Evolutionary conservation across 176 grass and related monocot genomes (phyloP), one percentile per base, ranked within the genome.

Genomic region (Echinochloa phyllopogon): DNA sequence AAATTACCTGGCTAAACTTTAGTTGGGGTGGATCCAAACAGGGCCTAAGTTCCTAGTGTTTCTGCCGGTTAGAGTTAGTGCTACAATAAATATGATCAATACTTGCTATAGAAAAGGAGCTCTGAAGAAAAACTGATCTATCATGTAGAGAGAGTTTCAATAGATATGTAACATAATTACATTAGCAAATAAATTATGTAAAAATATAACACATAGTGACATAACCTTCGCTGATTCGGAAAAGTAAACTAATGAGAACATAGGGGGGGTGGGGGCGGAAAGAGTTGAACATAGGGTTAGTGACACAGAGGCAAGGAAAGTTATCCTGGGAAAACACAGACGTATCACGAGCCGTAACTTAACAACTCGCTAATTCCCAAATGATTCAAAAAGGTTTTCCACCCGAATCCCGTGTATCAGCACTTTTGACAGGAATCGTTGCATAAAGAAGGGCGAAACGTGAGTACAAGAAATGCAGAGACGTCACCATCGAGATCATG

Each of bases 401-500:
- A 40, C 65, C 53, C 48, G 73, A 84, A 74, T 77, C 77, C 44
- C 72, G 87, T 74, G 77, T 90, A 56, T n/a, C 53, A 59, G 69
- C n/a, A 56, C 50, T 67, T 85, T 20, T n/a, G 73, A 55, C 62
- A 88, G 67, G 48, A 79, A 83, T 67, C 18, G 76, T 36, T 59
- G 61, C 64, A 77, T 56, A 85, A 94, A 83, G 83, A 75, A 76
- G 21, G 21, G 39, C 44, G 55, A 57, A 55, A 70, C 71, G 39
- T 67, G 75, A 80, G 40, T 38, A 38, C 8, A 27, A 82, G 53
- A 82, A 84, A 82, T 69, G 66, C 38, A 81, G 77, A 78, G 58
- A 45, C 50, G 87, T 88, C 78, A 72, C 58, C 63, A 72, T 90
- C 82, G 55, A 75, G 57, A 90, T 86, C 83, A 88, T 60, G 73